phyloP scores from a whole-genome alignment of 2,329 filamentous ascomycete genomes.

The Raffaelea deltoideospora region DNA sequence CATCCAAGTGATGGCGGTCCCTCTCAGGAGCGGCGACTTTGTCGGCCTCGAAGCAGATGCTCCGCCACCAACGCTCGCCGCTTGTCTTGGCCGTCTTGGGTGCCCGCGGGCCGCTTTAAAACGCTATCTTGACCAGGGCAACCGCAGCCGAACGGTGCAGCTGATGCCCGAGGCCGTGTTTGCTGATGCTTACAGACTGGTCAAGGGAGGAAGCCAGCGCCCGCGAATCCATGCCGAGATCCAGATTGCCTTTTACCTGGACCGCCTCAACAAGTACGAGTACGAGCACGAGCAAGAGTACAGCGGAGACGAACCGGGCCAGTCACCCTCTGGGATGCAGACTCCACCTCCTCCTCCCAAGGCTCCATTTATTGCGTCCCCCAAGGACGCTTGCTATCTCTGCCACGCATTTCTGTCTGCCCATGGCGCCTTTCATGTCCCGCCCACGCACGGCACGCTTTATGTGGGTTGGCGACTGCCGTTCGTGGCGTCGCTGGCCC shows the following conservation, averaged over 20 bases:
- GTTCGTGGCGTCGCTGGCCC: background rate
- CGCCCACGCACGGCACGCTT: conserved; percentile 26
- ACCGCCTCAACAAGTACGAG: conserved; percentile 15
- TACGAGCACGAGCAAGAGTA: background rate
- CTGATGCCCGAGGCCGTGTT: conserved; percentile 4
- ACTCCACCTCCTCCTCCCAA: no score
- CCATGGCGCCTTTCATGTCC: conserved; percentile 24
- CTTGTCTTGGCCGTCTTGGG: no score
- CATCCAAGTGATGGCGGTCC: no score
- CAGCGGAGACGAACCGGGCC: no score
- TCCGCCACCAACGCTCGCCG: no score
- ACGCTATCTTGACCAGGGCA: no score
- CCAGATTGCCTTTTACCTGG: conserved; percentile 25
- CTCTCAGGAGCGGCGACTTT: no score
- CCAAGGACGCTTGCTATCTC: conserved; percentile 35
- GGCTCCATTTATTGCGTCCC: conserved; percentile 29
- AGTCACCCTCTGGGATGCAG: no score
- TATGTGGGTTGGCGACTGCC: conserved; percentile 31
- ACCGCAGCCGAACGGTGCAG: no score
- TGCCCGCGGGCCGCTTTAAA: no score
- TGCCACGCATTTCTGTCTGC: conserved; percentile 30
- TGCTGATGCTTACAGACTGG: conserved; percentile 1
- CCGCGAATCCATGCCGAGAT: conserved; percentile 30
- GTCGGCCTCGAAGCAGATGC: no score
- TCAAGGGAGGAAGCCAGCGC: background rate